Evolutionary conservation across 306 rosid genomes (phyloP).

Genomic region (Vicia sativa): DNA sequence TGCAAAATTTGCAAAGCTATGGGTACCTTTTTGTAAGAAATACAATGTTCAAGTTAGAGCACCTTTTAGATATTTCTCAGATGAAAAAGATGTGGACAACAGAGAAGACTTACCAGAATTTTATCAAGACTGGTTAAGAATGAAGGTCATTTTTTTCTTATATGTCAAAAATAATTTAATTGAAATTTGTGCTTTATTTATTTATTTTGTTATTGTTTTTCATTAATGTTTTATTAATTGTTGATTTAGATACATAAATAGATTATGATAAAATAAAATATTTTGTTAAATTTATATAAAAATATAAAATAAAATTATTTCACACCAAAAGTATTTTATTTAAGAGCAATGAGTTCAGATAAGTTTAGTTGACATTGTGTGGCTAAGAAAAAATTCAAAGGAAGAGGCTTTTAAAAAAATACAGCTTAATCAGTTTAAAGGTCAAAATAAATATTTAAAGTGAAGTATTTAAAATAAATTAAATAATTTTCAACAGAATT

Average conservation of each 20-base stretch:
- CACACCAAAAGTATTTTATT: not conserved
- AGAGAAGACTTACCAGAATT: constrained; percentile 24
- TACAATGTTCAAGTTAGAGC: constrained; percentile 53
- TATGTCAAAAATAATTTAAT: too few relatives aligned
- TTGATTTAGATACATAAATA: too few relatives aligned
- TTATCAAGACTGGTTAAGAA: constrained; percentile 38
- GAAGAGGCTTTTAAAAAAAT: not conserved
- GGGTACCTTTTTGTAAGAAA: constrained; percentile 36
- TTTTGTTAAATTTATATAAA: not conserved
- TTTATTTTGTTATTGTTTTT: too few relatives aligned
- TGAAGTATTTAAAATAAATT: too few relatives aligned
- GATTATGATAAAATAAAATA: too few relatives aligned
- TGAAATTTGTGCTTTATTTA: too few relatives aligned
- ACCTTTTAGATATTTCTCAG: constrained; percentile 56
- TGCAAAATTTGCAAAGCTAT: constrained; percentile 52
- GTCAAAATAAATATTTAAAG: too few relatives aligned
- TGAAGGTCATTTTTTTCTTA: constrained; percentile 47
- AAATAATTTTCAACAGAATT: too few relatives aligned
- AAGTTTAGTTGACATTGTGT: not conserved
- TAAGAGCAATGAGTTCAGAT: not conserved
- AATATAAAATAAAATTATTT: not conserved
- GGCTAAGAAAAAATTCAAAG: not conserved
- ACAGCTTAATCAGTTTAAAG: too few relatives aligned
- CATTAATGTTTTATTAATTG: too few relatives aligned
- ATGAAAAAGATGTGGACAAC: not conserved